phyloP scores from a whole-genome alignment of 2,329 filamentous ascomycete species.

The Plenodomus lindquistii region DNA sequence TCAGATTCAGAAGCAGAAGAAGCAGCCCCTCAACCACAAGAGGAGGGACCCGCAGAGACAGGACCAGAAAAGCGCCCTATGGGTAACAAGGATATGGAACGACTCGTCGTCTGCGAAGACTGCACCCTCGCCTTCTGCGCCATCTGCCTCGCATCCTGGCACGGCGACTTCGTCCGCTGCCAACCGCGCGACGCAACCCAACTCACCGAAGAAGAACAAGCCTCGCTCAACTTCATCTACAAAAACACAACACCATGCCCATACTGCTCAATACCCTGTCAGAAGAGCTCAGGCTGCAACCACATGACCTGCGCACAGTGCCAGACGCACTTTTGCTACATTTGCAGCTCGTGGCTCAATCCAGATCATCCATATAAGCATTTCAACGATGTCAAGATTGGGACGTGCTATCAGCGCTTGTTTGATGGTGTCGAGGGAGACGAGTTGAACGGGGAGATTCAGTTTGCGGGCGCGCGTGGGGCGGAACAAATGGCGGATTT shows the following conservation, averaged over 20 bases:
- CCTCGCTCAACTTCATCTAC: conserved; percentile 80
- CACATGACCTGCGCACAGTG: conserved; percentile 94
- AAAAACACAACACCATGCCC: conserved; percentile 86
- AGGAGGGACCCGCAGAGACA: conserved; percentile 5
- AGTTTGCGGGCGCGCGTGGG: conserved; percentile 49
- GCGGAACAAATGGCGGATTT: conserved; percentile 49
- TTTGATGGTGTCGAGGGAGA: conserved; percentile 91
- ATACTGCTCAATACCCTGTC: conserved; percentile 79
- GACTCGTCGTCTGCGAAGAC: conserved; percentile 83
- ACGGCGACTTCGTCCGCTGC: conserved; percentile 80
- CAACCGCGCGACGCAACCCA: conserved; percentile 69
- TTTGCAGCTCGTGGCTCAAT: conserved; percentile 86
- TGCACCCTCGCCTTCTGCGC: conserved; percentile 75
- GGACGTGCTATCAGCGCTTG: conserved; percentile 75
- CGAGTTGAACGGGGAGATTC: conserved; percentile 49
- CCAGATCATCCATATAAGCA: conserved; percentile 83
- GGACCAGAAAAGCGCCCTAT: conserved; percentile 28
- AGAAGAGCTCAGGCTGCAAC: conserved; percentile 94
- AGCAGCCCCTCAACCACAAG: conserved; percentile 2
- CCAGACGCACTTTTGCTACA: conserved; percentile 90
- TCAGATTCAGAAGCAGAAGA: conserved; percentile 46
- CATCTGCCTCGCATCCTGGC: conserved; percentile 80
- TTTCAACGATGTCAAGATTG: conserved; percentile 72
- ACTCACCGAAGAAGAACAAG: conserved; percentile 81
- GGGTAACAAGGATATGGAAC: conserved; percentile 60